Percentiles rank a stretch among this genome's conserved stretches.
Conservation (phyloP, 2,329 filamentous ascomycete genomes). For the Xylariales sp. region DNA sequence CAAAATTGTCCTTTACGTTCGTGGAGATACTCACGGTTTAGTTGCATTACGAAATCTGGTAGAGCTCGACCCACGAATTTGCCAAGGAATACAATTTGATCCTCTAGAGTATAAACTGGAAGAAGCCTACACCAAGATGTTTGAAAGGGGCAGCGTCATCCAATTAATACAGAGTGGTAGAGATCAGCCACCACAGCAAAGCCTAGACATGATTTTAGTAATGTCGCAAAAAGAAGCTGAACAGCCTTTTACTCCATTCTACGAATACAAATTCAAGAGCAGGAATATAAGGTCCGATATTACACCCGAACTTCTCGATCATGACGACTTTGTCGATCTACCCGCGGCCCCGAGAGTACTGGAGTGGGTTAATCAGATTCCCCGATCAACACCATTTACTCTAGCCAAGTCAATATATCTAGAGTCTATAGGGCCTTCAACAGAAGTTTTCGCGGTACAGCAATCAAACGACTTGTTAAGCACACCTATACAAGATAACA, state of each 20-base stretch:
- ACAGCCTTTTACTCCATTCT: not conserved
- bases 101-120: slow-evolving; percentile 2
- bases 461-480: no score
- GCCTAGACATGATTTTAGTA: not conserved
- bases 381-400: not conserved
- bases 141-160: slow-evolving; percentile 4
- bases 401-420: no score
- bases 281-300: not conserved
- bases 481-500: no score
- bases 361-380: not conserved
- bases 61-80: slow-evolving; percentile 2
- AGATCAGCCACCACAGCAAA: no score
- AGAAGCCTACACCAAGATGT: slow-evolving; percentile 3
- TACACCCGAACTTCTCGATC: no score
- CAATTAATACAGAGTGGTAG: not conserved
- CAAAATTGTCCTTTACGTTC: slow-evolving; percentile 1
- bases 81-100: slow-evolving; percentile 1
- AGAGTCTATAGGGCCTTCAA: no score
- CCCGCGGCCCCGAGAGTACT: not conserved
- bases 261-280: not conserved
- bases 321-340: not conserved
- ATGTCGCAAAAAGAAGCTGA: not conserved
- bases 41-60: slow-evolving; percentile 8
- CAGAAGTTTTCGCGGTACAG: no score
- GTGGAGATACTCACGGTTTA: not conserved